Base-by-base conservation (phyloP, 345 rosid species). In the Crucihimalaya himalaica region DNA sequence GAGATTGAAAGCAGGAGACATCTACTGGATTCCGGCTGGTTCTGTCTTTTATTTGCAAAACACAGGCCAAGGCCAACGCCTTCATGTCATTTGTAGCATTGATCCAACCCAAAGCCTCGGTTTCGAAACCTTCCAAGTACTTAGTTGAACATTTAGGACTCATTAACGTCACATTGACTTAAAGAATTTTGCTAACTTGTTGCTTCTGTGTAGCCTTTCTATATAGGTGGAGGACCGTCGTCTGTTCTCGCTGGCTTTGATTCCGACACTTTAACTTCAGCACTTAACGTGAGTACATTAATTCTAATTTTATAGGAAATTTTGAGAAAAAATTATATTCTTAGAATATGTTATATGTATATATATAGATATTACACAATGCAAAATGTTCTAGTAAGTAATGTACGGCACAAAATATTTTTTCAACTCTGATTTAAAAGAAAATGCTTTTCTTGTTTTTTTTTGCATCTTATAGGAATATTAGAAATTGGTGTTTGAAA, bases 41-140 rank as follows among this genome's bases (percentile, higher is more conserved):
- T 87, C 94, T 20, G 83, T 88, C 4, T 92, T 95, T 75, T 92
- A 95, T 84, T 70, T 95, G 78, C 78, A 81, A 39, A 95, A 95
- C 82, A 66, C 82, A 1, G 86, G 74, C 4, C 84, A 67, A 50
- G 86, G 83, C 7, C 91, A 90, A 77, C 82, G 86, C 55, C 99
- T 92, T 78, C 89, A 84, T 19, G 74, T 85, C 53, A 79, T 90
- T 71, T 83, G 88, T 74, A 83, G 89, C 83, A 86, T 88, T 45
- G 97, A 91, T 42, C 83, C 87, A 10, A 74, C 93, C 5, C 88
- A 88, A 57, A 86, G 96, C 78, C 83, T 86, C 68, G 93, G 89
- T 28, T 63, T 84, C 14, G 83, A 82, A 61, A 27, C 79, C 31
- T 89, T 85, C 83, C 92, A 91, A 91, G 98, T 89, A 72, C 70